A percentile compares a stretch with the other conserved stretches of the same genome.
These are phyloP conservation scores for Talaromyces thailandensis DNA, from an alignment of 495 filamentous ascomycete genomes.

Conservation along the genomic window DNA sequence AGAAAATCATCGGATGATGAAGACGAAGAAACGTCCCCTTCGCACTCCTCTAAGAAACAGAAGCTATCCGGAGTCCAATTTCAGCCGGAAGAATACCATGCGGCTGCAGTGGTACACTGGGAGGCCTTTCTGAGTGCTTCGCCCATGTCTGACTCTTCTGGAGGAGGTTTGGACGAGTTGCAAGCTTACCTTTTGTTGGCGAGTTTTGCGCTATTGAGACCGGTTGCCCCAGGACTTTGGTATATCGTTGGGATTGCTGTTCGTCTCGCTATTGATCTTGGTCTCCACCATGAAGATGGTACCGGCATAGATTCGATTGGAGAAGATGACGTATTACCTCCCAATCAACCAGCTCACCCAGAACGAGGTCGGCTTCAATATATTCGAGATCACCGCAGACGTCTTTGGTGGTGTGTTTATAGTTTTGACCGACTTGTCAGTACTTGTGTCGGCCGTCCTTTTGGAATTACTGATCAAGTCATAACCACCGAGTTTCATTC, in stretches of 20 bases:
- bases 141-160: constrained; percentile 51
- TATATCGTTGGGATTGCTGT: constrained; percentile 94
- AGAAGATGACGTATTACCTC: constrained; percentile 29
- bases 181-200: constrained; percentile 87
- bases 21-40: constrained; percentile 22
- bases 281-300: constrained; percentile 87
- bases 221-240: constrained; percentile 90
- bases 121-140: constrained; percentile 75
- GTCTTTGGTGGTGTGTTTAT: constrained; percentile 96
- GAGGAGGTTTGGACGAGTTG: constrained; percentile 79
- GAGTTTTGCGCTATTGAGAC: constrained; percentile 81
- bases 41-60: constrained; percentile 40
- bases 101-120: constrained; percentile 82
- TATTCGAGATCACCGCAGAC: constrained; percentile 74
- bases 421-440: constrained; percentile 87
- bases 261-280: constrained; percentile 82
- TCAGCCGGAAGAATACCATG: constrained; percentile 93
- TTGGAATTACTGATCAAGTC: constrained; percentile 88
- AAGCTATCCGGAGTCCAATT: constrained; percentile 54
- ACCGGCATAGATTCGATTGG: constrained; percentile 49
- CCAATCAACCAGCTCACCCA: neutral
- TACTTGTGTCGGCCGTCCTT: constrained; percentile 85
- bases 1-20: constrained; percentile 17
- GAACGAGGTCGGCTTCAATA: constrained; percentile 76
- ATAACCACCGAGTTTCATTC: constrained; percentile 93